phyloP scores from a whole-genome alignment of 345 rosid genomes.

The Hibiscus syriacus region DNA sequence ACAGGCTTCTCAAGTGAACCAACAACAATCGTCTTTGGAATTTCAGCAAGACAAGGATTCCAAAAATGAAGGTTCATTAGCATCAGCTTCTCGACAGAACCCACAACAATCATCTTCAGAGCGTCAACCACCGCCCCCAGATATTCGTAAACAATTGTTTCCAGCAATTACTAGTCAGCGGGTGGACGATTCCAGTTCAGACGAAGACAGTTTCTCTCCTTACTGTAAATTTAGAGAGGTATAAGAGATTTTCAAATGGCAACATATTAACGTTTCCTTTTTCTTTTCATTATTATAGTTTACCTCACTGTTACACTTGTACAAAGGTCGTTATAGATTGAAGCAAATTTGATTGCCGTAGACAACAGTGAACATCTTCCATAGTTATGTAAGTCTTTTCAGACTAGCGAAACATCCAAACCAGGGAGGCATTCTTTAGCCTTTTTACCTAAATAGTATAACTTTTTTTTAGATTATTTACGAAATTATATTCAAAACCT shows the following conservation, averaged over 20 bases:
- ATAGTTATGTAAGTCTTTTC: not conserved
- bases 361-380: not conserved
- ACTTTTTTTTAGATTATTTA: too few relatives aligned
- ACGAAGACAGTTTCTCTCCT: conserved; percentile 34
- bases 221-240: conserved; percentile 13
- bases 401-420: conserved; percentile 1
- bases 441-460: too few relatives aligned
- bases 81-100: not conserved
- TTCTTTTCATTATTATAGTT: not conserved
- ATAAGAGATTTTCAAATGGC: not conserved
- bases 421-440: not conserved
- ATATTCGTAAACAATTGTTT: conserved; percentile 40
- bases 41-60: not conserved
- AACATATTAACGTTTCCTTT: not conserved
- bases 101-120: conserved; percentile 15
- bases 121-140: conserved; percentile 29
- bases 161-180: conserved; percentile 58
- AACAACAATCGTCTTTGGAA: too few relatives aligned
- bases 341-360: not conserved
- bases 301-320: too few relatives aligned
- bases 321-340: too few relatives aligned
- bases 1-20: too few relatives aligned
- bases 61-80: not conserved
- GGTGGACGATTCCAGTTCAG: conserved; percentile 48
- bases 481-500: too few relatives aligned